Base-by-base conservation (phyloP, 805 yeast species). In the Pichia cabralensis region DNA sequence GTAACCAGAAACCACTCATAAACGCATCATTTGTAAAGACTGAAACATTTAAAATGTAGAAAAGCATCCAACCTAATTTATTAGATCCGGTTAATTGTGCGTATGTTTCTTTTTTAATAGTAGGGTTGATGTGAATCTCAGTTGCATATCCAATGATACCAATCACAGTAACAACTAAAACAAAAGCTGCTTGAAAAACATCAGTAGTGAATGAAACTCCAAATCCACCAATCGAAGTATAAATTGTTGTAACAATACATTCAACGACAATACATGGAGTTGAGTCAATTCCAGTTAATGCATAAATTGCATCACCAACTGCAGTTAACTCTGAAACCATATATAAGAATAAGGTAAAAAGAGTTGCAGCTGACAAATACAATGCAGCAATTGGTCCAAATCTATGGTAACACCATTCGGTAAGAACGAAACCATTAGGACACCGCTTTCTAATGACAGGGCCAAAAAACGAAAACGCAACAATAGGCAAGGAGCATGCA, bases 341-440 rank as follows among this genome's bases (percentile, higher is more conserved):
- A 55, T 78, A 86, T 46, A 88, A 64, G 51, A 76, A 84, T 69
- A 88, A 71, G 8, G 95, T 86, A 44, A 88, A 65, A 34, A 88
- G 71, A 1, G 96, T 84, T 56, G 86, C 83, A 30, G 74, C 75
- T 11, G 94, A 78, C 30, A 88, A 58, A 46, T 84, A 82, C 44
- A 84, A 60, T 1, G 84, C 80, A 3, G 94, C 67, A 12, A 78
- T 58, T 5, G 65, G 52, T 2, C 96, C 96, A 53, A 69, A 88
- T 46, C 96, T 64, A 30, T 72, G 73, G 50, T 83, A 71, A n/a
- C 84, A 89, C 96, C 96, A 88, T 53, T 88, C 95, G 5, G 95
- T 85, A 46, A 88, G 61, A 19, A 88, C 86, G 54, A 88, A 88
- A 3, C 96, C 96, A 8, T 82, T 74, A 0, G 96, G 96, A 46